Percentiles rank a stretch among this genome's conserved stretches.
Conservation (phyloP, 306 rosid genomes). For the Rosa multiflora region DNA sequence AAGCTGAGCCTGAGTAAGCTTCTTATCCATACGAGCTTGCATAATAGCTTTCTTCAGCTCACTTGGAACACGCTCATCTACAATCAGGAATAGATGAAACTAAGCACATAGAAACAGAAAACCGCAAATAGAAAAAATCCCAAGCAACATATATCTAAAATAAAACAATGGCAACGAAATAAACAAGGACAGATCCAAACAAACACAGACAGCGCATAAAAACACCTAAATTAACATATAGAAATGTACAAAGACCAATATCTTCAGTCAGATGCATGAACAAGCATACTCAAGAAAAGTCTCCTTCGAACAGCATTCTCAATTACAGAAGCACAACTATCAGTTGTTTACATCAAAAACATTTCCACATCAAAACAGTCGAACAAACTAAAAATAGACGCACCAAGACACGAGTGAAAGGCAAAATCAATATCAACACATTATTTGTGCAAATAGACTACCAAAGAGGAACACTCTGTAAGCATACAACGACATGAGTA, state of each 20-base stretch:
- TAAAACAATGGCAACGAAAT: background rate
- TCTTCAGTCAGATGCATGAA: background rate
- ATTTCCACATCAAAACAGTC: background rate
- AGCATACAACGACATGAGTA: background rate
- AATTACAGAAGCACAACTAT: background rate
- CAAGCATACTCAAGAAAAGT: background rate
- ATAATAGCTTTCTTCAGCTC: conserved; percentile 82
- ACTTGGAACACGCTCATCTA: conserved; percentile 78
- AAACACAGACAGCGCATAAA: background rate
- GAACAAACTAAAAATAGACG: background rate
- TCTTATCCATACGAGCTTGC: conserved; percentile 75
- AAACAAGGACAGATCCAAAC: background rate
- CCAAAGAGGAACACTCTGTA: background rate
- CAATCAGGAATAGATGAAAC: background rate
- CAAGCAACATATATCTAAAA: background rate
- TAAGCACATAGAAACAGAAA: background rate
- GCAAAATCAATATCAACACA: background rate
- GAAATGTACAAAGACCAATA: background rate
- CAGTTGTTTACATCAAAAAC: background rate
- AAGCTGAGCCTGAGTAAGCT: conserved; percentile 82
- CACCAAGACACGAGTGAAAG: background rate
- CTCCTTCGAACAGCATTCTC: background rate
- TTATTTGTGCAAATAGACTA: background rate
- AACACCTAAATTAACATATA: background rate
- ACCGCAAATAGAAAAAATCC: background rate